Evolutionary conservation across 116 monocot species (phyloP).

Genomic region (Posidonia oceanica): DNA sequence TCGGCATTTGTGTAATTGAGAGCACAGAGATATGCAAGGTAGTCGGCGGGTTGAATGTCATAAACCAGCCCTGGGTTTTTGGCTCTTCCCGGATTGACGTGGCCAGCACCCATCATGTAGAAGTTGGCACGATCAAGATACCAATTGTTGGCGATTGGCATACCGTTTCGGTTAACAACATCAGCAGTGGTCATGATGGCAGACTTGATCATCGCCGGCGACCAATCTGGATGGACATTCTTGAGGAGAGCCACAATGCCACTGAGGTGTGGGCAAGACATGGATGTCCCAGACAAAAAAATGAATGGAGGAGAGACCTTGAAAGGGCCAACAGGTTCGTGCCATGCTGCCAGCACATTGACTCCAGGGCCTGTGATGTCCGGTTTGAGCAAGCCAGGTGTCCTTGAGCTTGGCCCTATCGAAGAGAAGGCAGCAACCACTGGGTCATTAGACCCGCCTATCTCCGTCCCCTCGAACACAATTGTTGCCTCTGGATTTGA

Average conservation of each 20-base stretch:
- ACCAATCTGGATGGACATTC: slow-evolving; percentile 26
- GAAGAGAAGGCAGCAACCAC: slow-evolving; percentile 10
- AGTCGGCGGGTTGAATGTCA: slow-evolving; percentile 4
- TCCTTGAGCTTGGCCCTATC: slow-evolving; percentile 6
- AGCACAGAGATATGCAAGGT: slow-evolving; percentile 4
- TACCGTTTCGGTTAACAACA: neutral
- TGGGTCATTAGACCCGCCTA: slow-evolving; percentile 11
- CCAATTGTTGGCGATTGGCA: slow-evolving; percentile 6
- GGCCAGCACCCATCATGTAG: slow-evolving; percentile 20
- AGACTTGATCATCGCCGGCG: slow-evolving; percentile 34
- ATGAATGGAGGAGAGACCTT: slow-evolving; percentile 4
- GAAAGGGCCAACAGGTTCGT: slow-evolving; percentile 25
- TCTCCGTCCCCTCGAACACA: slow-evolving; percentile 36
- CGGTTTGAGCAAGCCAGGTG: slow-evolving; percentile 9
- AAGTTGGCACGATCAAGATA: slow-evolving; percentile 1
- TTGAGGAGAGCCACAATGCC: slow-evolving; percentile 32
- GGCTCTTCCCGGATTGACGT: slow-evolving; percentile 20
- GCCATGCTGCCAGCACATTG: slow-evolving; percentile 17
- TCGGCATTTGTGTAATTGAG: neutral
- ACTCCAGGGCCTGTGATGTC: slow-evolving; percentile 17
- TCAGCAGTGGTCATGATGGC: slow-evolving; percentile 34
- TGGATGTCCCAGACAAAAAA: slow-evolving; percentile 27
- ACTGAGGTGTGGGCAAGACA: slow-evolving; percentile 25
- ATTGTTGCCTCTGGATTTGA: slow-evolving; percentile 8
- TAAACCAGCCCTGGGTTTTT: slow-evolving; percentile 14